A percentile compares a stretch with the other conserved stretches of the same genome.
Evolutionary conservation across 305 asterid genomes (phyloP).

Genomic region (Ajuga reptans): DNA sequence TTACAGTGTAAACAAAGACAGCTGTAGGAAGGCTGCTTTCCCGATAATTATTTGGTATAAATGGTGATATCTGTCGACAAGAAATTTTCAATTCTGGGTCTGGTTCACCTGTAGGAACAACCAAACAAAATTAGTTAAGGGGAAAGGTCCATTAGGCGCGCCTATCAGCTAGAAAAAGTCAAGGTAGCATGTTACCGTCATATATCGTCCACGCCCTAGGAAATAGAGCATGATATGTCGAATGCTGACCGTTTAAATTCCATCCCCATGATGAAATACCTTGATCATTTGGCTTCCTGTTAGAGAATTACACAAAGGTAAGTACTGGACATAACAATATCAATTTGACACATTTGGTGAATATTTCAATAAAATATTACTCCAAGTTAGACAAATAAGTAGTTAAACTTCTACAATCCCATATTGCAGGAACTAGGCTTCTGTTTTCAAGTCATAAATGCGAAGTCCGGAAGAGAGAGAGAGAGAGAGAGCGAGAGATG

Average conservation of each 20-base stretch:
- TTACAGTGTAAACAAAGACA: slow-evolving; percentile 90
- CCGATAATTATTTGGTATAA: slow-evolving; percentile 88
- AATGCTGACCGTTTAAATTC: slow-evolving; percentile 92
- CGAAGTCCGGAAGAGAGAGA: background rate
- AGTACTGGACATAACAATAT: background rate
- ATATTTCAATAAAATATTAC: background rate
- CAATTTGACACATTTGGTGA: background rate
- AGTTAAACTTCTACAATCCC: background rate
- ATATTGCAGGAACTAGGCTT: background rate
- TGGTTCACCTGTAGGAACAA: slow-evolving; percentile 82
- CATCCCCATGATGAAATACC: slow-evolving; percentile 99
- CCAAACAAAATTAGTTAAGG: slow-evolving; percentile 13
- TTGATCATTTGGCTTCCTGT: slow-evolving; percentile 77
- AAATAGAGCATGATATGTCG: slow-evolving; percentile 97
- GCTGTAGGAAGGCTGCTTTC: slow-evolving; percentile 99
- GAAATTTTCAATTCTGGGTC: slow-evolving; percentile 94
- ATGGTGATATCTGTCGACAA: slow-evolving; percentile 96
- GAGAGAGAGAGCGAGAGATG: too few species aligned
- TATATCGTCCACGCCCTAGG: slow-evolving; percentile 97
- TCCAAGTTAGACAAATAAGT: background rate
- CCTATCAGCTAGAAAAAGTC: background rate
- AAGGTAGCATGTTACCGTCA: slow-evolving; percentile 51
- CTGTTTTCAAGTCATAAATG: background rate
- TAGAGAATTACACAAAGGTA: slow-evolving; percentile 15
- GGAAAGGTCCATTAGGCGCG: slow-evolving; percentile 9